These are phyloP conservation scores for Aureobasidium sp. DNA, from an alignment of 2,329 filamentous ascomycete genomes.

Conservation along the genomic window DNA sequence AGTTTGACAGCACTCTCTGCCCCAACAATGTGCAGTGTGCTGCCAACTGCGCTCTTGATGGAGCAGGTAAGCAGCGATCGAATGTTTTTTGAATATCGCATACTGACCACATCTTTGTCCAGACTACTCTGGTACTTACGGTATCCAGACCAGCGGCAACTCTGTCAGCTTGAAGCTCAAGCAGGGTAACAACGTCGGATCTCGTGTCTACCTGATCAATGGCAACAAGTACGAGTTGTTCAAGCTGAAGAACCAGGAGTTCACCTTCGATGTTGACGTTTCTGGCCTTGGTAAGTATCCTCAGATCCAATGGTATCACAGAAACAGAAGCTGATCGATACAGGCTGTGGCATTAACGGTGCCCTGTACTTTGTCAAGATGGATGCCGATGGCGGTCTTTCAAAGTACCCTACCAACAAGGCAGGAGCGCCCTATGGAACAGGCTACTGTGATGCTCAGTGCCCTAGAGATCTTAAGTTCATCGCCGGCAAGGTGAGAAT, in stretches of 20 bases:
- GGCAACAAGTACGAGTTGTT: constrained; percentile 59
- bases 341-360: constrained; percentile 61
- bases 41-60: constrained; percentile 37
- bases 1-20: constrained; percentile 37
- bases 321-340: not conserved
- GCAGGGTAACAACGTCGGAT: constrained; percentile 44
- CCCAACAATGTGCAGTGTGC: constrained; percentile 33
- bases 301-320: no score
- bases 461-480: constrained; percentile 33
- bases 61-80: constrained; percentile 22
- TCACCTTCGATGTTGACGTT: constrained; percentile 67
- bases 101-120: not conserved
- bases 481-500: constrained; percentile 19
- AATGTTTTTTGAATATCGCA: not conserved
- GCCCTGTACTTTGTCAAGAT: constrained; percentile 62
- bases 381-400: constrained; percentile 52
- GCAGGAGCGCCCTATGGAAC: constrained; percentile 53
- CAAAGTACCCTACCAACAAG: constrained; percentile 31
- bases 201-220: constrained; percentile 39
- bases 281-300: constrained; percentile 45
- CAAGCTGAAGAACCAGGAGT: constrained; percentile 59
- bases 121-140: constrained; percentile 37
- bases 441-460: constrained; percentile 49
- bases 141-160: constrained; percentile 47
- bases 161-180: constrained; percentile 52